Evolutionary conservation across 805 yeast species (phyloP).

Genomic region (Cyberlindnera samutprakarnensis): DNA sequence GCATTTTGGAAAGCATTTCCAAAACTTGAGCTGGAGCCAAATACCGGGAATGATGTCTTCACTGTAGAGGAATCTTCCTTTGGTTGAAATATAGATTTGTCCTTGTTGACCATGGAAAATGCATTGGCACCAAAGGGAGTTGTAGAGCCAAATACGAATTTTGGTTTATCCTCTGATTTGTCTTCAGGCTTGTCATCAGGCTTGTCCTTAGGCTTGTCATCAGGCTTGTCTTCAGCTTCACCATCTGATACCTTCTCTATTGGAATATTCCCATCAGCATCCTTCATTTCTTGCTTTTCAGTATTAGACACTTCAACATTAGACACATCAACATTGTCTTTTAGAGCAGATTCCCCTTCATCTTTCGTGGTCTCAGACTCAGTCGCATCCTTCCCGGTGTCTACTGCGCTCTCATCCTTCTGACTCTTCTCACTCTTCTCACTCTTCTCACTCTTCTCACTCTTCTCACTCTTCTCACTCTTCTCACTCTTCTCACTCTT

Average conservation of each 20-base stretch:
- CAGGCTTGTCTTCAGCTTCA: constrained; percentile 2
- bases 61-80: constrained; percentile 1
- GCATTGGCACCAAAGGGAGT: constrained; percentile 40
- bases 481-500: constrained; percentile 1
- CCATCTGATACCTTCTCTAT: background rate
- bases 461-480: constrained; percentile 3
- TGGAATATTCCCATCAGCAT: no score
- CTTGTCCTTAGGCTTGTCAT: constrained; percentile 6
- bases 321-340: no score
- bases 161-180: constrained; percentile 22
- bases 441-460: background rate
- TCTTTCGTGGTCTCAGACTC: background rate
- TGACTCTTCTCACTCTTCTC: background rate
- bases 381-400: background rate
- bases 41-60: constrained; percentile 18
- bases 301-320: background rate
- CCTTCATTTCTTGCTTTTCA: background rate
- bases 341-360: background rate
- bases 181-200: background rate
- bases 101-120: constrained; percentile 26
- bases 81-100: constrained; percentile 33
- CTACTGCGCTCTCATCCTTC: background rate
- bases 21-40: constrained; percentile 41
- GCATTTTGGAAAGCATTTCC: constrained; percentile 50
- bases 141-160: constrained; percentile 49